Evolutionary conservation across 352 stramenopile genomes (phyloP), one percentile per base, ranked within the genome.

Genomic region (Phytophthora citricola): DNA sequence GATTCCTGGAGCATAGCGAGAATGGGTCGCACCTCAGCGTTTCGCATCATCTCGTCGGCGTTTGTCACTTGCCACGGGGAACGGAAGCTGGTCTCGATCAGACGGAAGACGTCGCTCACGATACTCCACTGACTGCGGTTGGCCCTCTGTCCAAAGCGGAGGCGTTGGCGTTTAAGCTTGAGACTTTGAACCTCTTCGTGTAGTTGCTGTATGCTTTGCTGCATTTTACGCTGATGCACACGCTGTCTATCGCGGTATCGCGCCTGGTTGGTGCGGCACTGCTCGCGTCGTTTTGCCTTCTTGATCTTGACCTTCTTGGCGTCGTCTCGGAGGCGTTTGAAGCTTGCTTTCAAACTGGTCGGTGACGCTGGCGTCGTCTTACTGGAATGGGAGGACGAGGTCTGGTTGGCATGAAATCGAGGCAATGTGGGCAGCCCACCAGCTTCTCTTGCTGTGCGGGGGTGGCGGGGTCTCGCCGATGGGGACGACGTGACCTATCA

Each of bases 181-280:
- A 69, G 15, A 2, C 22, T 24, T 5, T 63, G 61, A 15, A 69
- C n/a, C 41, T 57, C 52, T 26, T 53, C 46, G 14, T 51, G 53
- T 5, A 65, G 24, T 14, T 34, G 40, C 4, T 73, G 50, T 9
- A 69, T 32, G 11, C 0, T 9, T 15, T 49, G 32, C 5, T 58
- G 39, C 10, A 65, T 36, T 2, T 48, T 29, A 5, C 29, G 29
- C 31, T 61, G 11, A 0, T 24, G 27, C 15, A 17, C 15, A 11
- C 52, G 58, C 20, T 64, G 39, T 55, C 50, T 63, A 14, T 58
- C 46, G 8, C 58, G 65, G 27, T 64, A 73, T n/a, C 65, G 65
- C 4, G 65, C 58, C 32, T 73, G 65, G 47, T 67, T 73, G 40
- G 14, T 29, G 5, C 58, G 65, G 32, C 60, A 63, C 22, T 73